phyloP scores from a whole-genome alignment of 495 filamentous ascomycete genomes.

The Aspergillus olivimuriae region DNA sequence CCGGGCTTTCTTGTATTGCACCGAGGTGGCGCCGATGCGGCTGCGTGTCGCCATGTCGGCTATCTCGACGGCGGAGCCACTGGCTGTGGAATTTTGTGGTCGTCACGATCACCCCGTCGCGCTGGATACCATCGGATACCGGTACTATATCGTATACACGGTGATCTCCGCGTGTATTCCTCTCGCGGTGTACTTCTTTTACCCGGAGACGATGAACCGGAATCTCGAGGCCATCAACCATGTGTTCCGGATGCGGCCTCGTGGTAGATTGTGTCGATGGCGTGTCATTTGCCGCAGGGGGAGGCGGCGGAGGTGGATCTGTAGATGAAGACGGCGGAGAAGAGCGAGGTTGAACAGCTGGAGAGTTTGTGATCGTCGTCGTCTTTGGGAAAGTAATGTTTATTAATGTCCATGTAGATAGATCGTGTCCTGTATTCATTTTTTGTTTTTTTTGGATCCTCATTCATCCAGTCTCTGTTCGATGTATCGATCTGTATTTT shows the following conservation, averaged over 20 bases:
- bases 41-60: constrained; percentile 48
- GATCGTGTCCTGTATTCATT: too few species aligned
- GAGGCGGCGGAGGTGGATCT: constrained; percentile 15
- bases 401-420: background rate
- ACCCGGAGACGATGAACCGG: constrained; percentile 60
- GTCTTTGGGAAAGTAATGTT: background rate
- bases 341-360: constrained; percentile 9
- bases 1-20: constrained; percentile 52
- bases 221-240: constrained; percentile 60
- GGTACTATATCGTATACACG: constrained; percentile 34
- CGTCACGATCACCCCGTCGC: constrained; percentile 51
- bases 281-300: constrained; percentile 22
- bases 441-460: too few species aligned
- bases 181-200: constrained; percentile 56
- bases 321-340: constrained; percentile 1
- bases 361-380: constrained; percentile 2
- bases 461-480: too few species aligned
- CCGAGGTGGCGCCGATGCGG: constrained; percentile 48
- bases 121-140: constrained; percentile 27
- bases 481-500: too few species aligned
- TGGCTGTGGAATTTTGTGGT: constrained; percentile 54
- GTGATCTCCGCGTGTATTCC: constrained; percentile 27
- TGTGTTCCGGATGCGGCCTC: constrained; percentile 54
- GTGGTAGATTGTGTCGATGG: constrained; percentile 29
- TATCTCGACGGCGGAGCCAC: constrained; percentile 34